phyloP scores from a whole-genome alignment of 2,329 filamentous ascomycete species.

The Paracoccidioides lutzii region DNA sequence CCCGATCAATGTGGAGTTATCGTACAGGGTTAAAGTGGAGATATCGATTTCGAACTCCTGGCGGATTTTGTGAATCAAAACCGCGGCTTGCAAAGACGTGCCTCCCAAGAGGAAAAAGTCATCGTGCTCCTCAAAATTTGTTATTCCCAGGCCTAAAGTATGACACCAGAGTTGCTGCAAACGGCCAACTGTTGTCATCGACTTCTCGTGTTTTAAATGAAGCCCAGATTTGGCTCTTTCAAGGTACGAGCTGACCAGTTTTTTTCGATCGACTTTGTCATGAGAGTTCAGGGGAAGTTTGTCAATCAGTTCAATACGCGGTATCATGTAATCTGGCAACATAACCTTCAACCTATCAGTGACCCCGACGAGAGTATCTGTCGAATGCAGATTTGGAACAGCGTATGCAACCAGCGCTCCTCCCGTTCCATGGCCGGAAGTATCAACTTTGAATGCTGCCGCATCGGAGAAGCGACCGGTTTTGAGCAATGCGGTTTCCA shows the following conservation, averaged over 20 bases:
- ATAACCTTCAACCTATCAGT: slow-evolving; percentile 45
- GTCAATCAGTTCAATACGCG: slow-evolving; percentile 53
- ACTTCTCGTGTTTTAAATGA: background rate
- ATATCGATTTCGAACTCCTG: slow-evolving; percentile 9
- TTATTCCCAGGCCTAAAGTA: slow-evolving; percentile 1
- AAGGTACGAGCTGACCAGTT: slow-evolving; percentile 7
- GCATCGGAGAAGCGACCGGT: slow-evolving; percentile 12
- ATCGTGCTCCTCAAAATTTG: slow-evolving; percentile 5
- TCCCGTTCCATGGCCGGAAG: slow-evolving; percentile 7
- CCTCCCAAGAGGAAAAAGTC: slow-evolving; percentile 15
- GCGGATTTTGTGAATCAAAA: slow-evolving; percentile 12
- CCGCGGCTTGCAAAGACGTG: slow-evolving; percentile 13
- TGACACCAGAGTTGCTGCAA: slow-evolving; percentile 4
- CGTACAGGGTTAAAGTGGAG: slow-evolving; percentile 13
- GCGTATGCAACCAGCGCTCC: slow-evolving; percentile 14
- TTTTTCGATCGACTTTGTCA: slow-evolving; percentile 45
- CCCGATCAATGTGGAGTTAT: slow-evolving; percentile 9
- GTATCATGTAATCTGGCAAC: slow-evolving; percentile 58
- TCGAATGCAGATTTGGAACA: slow-evolving; percentile 34
- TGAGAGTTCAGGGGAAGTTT: slow-evolving; percentile 59
- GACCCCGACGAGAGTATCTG: slow-evolving; percentile 37
- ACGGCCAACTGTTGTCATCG: slow-evolving; percentile 2
- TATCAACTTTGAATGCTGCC: slow-evolving; percentile 8
- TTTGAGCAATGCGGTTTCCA: slow-evolving; percentile 50
- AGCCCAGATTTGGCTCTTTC: background rate